Conservation (phyloP, 768 basidiomycete genomes). For the Termitomyces sp. region DNA sequence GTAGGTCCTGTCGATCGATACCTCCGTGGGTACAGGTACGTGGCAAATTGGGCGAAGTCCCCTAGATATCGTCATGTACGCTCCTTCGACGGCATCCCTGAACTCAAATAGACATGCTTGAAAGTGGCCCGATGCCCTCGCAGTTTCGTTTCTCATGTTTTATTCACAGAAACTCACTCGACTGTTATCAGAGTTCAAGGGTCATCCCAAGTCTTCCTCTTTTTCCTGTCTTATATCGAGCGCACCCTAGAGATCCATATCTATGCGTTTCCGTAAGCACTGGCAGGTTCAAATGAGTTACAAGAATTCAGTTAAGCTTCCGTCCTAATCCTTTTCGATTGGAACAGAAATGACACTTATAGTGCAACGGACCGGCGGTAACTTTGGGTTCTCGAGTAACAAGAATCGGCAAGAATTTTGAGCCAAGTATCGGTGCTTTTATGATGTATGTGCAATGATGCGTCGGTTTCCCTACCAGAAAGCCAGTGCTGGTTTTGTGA, state of each 20-base stretch:
- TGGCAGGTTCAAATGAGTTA: not conserved
- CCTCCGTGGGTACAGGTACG: not conserved
- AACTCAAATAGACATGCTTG: slow-evolving; percentile 6
- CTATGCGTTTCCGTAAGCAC: not conserved
- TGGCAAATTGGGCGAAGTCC: no score
- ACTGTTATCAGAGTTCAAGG: not conserved
- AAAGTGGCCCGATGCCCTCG: slow-evolving; percentile 11
- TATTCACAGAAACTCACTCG: not conserved
- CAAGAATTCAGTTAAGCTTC: not conserved
- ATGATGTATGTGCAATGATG: not conserved
- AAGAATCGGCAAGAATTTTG: not conserved
- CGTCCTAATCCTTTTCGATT: not conserved
- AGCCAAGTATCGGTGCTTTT: not conserved
- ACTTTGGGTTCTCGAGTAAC: not conserved
- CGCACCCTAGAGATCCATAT: not conserved
- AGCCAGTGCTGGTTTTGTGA: not conserved
- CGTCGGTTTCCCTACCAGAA: not conserved
- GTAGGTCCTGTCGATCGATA: not conserved
- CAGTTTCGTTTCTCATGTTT: not conserved
- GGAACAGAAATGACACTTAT: not conserved
- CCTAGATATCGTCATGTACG: not conserved
- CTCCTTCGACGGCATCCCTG: not conserved
- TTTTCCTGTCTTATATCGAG: not conserved
- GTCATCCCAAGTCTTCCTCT: not conserved
- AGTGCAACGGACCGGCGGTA: not conserved